Evolutionary conservation across 2,329 filamentous ascomycete genomes (phyloP).

Genomic region (Alternaria gansuensis): DNA sequence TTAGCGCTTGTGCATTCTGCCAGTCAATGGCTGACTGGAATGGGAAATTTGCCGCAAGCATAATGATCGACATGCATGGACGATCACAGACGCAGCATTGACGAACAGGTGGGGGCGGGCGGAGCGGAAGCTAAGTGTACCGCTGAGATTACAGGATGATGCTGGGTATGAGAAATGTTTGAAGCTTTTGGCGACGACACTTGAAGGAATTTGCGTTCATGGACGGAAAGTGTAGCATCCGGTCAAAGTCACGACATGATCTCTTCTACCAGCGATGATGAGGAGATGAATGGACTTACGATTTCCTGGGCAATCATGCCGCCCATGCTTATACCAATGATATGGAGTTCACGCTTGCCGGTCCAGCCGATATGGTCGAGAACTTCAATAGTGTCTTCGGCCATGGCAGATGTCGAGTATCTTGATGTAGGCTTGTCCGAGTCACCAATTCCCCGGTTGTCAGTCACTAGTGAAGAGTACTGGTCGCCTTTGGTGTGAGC

Average conservation of each 20-base stretch:
- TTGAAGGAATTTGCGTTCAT: slow-evolving; percentile 20
- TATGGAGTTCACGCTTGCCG: slow-evolving; percentile 66
- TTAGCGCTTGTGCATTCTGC: slow-evolving; percentile 1
- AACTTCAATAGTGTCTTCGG: slow-evolving; percentile 76
- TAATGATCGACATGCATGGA: slow-evolving; percentile 7
- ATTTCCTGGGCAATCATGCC: slow-evolving; percentile 94
- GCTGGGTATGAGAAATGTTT: slow-evolving; percentile 31
- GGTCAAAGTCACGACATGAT: slow-evolving; percentile 21
- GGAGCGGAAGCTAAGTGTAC: slow-evolving; percentile 22
- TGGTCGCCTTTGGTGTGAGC: slow-evolving; percentile 72
- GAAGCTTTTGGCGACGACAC: slow-evolving; percentile 26
- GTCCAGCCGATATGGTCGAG: slow-evolving; percentile 75
- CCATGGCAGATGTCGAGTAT: slow-evolving; percentile 88
- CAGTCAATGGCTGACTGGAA: not conserved
- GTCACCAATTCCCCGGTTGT: slow-evolving; percentile 85
- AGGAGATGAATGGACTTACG: slow-evolving; percentile 48
- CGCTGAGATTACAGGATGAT: slow-evolving; percentile 37
- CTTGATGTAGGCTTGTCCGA: slow-evolving; percentile 78
- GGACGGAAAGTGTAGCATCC: slow-evolving; percentile 42
- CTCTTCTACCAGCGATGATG: slow-evolving; percentile 12
- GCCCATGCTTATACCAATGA: slow-evolving; percentile 83
- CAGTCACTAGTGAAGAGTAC: slow-evolving; percentile 79
- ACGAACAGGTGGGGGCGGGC: slow-evolving; percentile 25
- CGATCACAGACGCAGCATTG: not conserved
- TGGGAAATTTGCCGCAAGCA: not conserved